Evolutionary conservation across 352 stramenopile species (phyloP).

Genomic region (Plasmopara halstedii): DNA sequence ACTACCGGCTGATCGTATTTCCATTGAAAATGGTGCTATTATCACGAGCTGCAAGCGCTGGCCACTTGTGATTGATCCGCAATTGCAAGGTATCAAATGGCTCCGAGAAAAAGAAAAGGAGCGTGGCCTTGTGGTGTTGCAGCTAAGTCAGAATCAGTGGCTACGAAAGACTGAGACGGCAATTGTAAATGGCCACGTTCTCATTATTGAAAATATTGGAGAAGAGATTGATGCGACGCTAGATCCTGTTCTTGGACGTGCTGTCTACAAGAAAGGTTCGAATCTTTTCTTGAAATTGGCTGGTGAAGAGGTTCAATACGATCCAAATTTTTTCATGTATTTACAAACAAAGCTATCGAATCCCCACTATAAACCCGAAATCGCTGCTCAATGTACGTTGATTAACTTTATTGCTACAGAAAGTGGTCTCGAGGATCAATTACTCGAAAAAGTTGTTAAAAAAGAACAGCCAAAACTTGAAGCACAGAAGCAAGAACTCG

Average conservation of each 20-base stretch:
- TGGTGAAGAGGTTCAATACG: slow-evolving; percentile 96
- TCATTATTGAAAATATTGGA: slow-evolving; percentile 97
- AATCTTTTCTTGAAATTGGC: slow-evolving; percentile 92
- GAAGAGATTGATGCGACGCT: slow-evolving; percentile 96
- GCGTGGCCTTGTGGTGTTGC: slow-evolving; percentile 87
- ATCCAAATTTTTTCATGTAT: slow-evolving; percentile 95
- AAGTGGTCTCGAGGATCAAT: slow-evolving; percentile 92
- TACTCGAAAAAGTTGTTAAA: slow-evolving; percentile 94
- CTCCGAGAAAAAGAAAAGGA: slow-evolving; percentile 93
- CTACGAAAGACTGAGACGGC: slow-evolving; percentile 90
- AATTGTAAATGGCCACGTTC: slow-evolving; percentile 92
- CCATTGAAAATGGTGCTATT: slow-evolving; percentile 96
- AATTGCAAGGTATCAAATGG: slow-evolving; percentile 98
- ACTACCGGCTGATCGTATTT: slow-evolving; percentile 95
- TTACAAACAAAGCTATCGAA: slow-evolving; percentile 96
- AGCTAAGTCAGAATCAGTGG: slow-evolving; percentile 96
- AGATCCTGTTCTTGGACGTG: slow-evolving; percentile 92
- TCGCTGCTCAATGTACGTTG: slow-evolving; percentile 93
- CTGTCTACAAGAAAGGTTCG: slow-evolving; percentile 95
- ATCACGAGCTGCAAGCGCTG: slow-evolving; percentile 97
- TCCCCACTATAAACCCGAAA: slow-evolving; percentile 97
- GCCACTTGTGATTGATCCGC: slow-evolving; percentile 96
- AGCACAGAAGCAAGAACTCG: slow-evolving; percentile 90
- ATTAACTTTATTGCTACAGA: slow-evolving; percentile 98
- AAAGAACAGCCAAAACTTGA: slow-evolving; percentile 94